Conservation (phyloP, 164 flowering plant species). For the Vitis labrusca region DNA sequence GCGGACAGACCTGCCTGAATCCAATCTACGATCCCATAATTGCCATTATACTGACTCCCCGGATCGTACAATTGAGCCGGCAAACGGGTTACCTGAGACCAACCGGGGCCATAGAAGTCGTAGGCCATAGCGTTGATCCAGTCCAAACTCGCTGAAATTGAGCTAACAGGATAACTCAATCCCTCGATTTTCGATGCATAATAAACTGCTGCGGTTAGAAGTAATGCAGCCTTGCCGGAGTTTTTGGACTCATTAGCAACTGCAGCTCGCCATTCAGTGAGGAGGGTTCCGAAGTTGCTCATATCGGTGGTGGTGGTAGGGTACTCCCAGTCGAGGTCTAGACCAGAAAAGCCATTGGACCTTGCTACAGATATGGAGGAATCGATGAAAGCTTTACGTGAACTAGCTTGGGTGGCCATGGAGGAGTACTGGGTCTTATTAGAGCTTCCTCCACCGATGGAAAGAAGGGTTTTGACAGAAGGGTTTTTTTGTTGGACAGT, state of each 20-base stretch:
- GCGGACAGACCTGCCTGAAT: constrained; percentile 23
- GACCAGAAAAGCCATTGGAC: constrained; percentile 34
- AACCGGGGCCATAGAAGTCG: constrained; percentile 32
- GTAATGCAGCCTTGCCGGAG: constrained; percentile 12
- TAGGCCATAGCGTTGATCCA: constrained; percentile 50
- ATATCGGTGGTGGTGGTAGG: constrained; percentile 25
- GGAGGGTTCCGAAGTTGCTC: constrained; percentile 25
- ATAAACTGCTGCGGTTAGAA: constrained; percentile 30
- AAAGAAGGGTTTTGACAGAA: constrained; percentile 16
- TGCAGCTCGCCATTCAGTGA: constrained; percentile 46
- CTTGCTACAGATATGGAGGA: constrained; percentile 44
- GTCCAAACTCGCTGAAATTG: constrained; percentile 32
- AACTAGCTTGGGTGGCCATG: constrained; percentile 16
- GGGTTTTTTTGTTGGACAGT: constrained; percentile 20
- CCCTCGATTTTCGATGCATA: constrained; percentile 9
- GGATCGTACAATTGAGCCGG: constrained; percentile 26
- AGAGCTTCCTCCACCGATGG: constrained; percentile 11
- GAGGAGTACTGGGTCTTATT: background rate
- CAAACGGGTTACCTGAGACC: constrained; percentile 15
- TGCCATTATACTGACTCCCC: constrained; percentile 12
- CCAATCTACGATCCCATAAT: constrained; percentile 30
- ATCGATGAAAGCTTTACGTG: constrained; percentile 37
- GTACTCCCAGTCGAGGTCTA: constrained; percentile 45
- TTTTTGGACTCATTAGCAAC: constrained; percentile 19
- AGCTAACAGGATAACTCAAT: constrained; percentile 15